phyloP scores from a whole-genome alignment of 2,329 filamentous ascomycete genomes.

The Amauroascus niger region DNA sequence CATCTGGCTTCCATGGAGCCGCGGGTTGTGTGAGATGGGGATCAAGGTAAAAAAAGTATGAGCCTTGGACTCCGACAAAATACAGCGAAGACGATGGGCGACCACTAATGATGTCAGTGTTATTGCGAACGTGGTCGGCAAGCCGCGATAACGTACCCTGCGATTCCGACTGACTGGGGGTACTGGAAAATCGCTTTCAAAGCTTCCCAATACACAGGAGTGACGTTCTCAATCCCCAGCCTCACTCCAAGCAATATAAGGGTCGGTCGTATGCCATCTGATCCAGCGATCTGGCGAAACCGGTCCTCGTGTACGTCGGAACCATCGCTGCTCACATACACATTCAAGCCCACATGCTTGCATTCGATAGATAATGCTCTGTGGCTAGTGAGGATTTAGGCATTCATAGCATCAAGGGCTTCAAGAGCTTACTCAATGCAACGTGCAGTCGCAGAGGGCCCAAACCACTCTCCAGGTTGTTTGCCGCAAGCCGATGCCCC shows the following conservation, averaged over 20 bases:
- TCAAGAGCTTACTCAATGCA: constrained; percentile 73
- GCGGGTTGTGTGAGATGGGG: constrained; percentile 76
- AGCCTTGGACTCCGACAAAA: constrained; percentile 62
- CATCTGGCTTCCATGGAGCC: constrained; percentile 51
- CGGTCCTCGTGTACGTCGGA: constrained; percentile 88
- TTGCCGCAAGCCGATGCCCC: constrained; percentile 83
- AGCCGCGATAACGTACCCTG: constrained; percentile 53
- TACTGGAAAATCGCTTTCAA: constrained; percentile 75
- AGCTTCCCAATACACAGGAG: constrained; percentile 90
- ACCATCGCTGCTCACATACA: constrained; percentile 83
- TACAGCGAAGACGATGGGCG: constrained; percentile 84
- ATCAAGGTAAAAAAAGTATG: constrained; percentile 86
- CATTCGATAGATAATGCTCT: constrained; percentile 66
- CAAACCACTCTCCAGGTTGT: constrained; percentile 96
- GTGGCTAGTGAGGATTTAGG: background rate
- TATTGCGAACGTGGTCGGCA: background rate
- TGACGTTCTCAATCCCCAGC: constrained; percentile 88
- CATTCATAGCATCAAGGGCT: background rate
- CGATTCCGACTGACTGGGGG: constrained; percentile 89
- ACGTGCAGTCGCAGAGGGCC: constrained; percentile 85
- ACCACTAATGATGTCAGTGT: constrained; percentile 47
- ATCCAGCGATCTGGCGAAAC: constrained; percentile 63
- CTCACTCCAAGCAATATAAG: constrained; percentile 81
- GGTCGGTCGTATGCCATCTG: constrained; percentile 64
- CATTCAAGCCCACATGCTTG: constrained; percentile 54